A percentile compares a stretch with the other conserved stretches of the same genome.
These are phyloP conservation scores for Chlorella variabilis DNA, from an alignment of 163 green algal genomes.

Conservation along the genomic window DNA sequence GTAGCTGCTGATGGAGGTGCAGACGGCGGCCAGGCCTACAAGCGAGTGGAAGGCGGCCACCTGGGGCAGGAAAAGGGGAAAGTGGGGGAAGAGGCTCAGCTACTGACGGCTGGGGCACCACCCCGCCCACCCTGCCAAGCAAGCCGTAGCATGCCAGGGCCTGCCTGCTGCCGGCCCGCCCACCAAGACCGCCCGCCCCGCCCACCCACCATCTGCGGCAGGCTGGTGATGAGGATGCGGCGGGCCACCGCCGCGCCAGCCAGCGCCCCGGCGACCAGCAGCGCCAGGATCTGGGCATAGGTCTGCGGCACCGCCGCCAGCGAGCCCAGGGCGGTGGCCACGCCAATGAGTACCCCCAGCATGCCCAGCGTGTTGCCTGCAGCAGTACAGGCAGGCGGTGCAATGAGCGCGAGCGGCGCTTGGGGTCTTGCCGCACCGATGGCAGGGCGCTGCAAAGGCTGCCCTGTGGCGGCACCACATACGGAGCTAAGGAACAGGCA, in stretches of 20 bases:
- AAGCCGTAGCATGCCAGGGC: too few relatives aligned
- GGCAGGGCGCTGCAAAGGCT: too few relatives aligned
- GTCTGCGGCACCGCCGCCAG: conserved; percentile 13
- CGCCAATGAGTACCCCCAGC: conserved; percentile 63
- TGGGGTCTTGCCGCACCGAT: too few relatives aligned
- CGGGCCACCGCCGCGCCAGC: conserved; percentile 67
- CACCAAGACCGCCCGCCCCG: not conserved
- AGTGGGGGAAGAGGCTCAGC: not conserved
- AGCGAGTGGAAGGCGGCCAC: conserved; percentile 95
- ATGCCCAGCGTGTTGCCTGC: conserved; percentile 81
- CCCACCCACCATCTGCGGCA: conserved; percentile 77
- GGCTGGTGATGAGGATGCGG: conserved; percentile 85
- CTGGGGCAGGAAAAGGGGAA: conserved; percentile 4
- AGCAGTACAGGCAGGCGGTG: too few relatives aligned
- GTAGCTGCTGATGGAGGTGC: conserved; percentile 79
- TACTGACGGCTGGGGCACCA: too few relatives aligned
- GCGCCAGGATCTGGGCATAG: conserved; percentile 46
- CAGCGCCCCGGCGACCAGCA: conserved; percentile 53
- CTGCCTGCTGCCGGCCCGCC: not conserved
- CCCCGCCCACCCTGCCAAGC: too few relatives aligned
- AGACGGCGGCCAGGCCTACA: conserved; percentile 81
- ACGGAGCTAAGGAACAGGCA: too few relatives aligned
- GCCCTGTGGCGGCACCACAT: too few relatives aligned
- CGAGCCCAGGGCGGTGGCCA: conserved; percentile 71
- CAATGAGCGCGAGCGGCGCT: too few relatives aligned